Percentiles rank a stretch among this genome's conserved stretches.
Conservation (phyloP, 2,329 filamentous ascomycete genomes). For the Lasiodiplodia citricola region DNA sequence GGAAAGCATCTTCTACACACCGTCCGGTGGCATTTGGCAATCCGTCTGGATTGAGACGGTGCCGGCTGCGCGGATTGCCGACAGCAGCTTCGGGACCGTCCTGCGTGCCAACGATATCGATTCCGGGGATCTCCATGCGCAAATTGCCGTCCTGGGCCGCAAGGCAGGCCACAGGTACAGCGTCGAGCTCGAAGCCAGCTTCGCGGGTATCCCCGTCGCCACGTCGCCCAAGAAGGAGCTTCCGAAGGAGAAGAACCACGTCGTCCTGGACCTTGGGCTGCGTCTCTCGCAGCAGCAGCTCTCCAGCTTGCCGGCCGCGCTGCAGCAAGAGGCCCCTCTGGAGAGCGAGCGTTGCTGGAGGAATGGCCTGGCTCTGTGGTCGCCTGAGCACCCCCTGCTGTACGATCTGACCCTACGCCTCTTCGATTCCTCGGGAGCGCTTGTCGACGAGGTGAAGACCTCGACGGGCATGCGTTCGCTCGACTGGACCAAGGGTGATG, state of each 20-base stretch:
- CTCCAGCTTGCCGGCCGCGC: constrained; percentile 46
- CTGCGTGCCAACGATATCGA: constrained; percentile 61
- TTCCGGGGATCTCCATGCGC: constrained; percentile 57
- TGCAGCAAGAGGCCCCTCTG: constrained; percentile 43
- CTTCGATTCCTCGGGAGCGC: constrained; percentile 44
- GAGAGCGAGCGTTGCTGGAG: constrained; percentile 53
- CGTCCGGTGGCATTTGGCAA: constrained; percentile 64
- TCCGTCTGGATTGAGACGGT: constrained; percentile 63
- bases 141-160: constrained; percentile 57
- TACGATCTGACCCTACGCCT: constrained; percentile 63
- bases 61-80: constrained; percentile 58
- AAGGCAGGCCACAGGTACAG: constrained; percentile 53
- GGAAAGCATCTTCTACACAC: constrained; percentile 66
- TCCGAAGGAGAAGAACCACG: constrained; percentile 57
- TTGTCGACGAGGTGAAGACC: constrained; percentile 64
- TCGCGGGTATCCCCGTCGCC: constrained; percentile 56
- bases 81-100: constrained; percentile 64
- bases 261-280: constrained; percentile 55
- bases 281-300: constrained; percentile 52
- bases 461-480: constrained; percentile 66
- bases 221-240: constrained; percentile 52
- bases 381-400: constrained; percentile 62
- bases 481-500: constrained; percentile 63
- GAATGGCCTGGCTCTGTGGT: constrained; percentile 66
- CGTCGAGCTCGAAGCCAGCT: constrained; percentile 60